A percentile compares a stretch with the other conserved stretches of the same genome.
Conservation (phyloP, 306 rosid species). For the Dalbergia cochinchinensis region DNA sequence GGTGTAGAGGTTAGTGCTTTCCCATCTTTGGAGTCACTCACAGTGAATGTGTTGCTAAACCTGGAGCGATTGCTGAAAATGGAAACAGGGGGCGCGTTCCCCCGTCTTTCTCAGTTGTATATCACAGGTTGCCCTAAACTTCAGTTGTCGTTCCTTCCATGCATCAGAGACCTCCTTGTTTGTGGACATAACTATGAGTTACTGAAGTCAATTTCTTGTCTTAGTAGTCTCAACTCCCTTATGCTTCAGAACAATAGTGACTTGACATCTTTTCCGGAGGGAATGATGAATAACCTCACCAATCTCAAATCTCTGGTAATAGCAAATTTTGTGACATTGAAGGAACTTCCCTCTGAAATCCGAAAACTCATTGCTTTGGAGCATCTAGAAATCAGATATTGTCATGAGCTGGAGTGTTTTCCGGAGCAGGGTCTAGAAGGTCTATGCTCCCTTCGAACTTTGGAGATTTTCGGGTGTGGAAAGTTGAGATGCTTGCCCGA, state of each 20-base stretch:
- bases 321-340: neutral
- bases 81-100: neutral
- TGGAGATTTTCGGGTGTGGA: neutral
- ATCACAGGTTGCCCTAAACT: neutral
- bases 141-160: neutral
- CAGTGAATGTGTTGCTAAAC: neutral
- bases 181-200: neutral
- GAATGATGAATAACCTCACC: neutral
- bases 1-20: neutral
- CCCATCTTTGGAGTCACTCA: neutral
- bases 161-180: neutral
- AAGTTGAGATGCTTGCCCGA: neutral
- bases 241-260: neutral
- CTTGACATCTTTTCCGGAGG: neutral
- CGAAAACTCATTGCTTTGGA: neutral
- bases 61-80: neutral
- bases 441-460: neutral
- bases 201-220: neutral
- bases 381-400: neutral
- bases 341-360: constrained; percentile 11
- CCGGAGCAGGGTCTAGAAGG: neutral
- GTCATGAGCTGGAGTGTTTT: constrained; percentile 22
- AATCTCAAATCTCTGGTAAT: neutral
- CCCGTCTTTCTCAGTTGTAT: no score
- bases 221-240: neutral